Percentiles rank a stretch among this genome's conserved stretches.
Evolutionary conservation across 179 eudicot species (phyloP).

Genomic region (Silene noctiflora): DNA sequence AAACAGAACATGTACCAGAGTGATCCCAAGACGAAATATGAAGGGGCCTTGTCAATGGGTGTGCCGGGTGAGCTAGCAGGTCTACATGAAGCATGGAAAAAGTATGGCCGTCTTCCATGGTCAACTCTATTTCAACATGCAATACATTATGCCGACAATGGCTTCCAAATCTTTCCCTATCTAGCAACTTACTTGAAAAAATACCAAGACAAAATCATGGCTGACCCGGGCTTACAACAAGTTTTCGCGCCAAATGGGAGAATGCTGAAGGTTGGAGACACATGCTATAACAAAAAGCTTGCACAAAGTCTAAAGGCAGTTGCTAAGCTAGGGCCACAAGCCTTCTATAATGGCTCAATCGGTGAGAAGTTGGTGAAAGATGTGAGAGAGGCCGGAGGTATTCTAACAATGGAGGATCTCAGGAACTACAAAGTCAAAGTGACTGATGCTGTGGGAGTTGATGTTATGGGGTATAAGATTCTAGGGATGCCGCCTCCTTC

Average conservation of each 20-base stretch:
- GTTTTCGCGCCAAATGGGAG: conserved; percentile 70
- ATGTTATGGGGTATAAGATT: conserved; percentile 66
- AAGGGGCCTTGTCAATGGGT: conserved; percentile 73
- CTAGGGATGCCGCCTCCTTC: conserved; percentile 96
- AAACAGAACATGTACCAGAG: conserved; percentile 72
- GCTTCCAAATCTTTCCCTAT: conserved; percentile 59
- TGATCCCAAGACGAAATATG: conserved; percentile 38
- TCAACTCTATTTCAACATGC: conserved; percentile 53
- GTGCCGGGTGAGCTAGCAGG: conserved; percentile 92
- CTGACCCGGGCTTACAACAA: conserved; percentile 59
- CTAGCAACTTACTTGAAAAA: conserved; percentile 34
- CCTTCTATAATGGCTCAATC: conserved; percentile 61
- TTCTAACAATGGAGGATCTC: conserved; percentile 76
- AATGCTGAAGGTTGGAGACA: conserved; percentile 57
- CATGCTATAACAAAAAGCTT: conserved; percentile 64
- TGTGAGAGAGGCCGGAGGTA: conserved; percentile 70
- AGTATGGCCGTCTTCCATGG: conserved; percentile 71
- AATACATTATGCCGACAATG: conserved; percentile 52
- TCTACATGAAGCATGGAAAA: conserved; percentile 65
- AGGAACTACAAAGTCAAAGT: conserved; percentile 54
- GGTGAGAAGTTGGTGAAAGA: conserved; percentile 69
- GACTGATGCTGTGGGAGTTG: conserved; percentile 50
- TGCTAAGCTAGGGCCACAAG: conserved; percentile 61
- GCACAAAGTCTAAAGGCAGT: conserved; percentile 55
- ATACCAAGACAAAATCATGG: conserved; percentile 24